Percentiles rank a stretch among this genome's conserved stretches.
Evolutionary conservation across 1,284 basidiomycete species (phyloP).

Genomic region (Hypsizygus ulmarius): DNA sequence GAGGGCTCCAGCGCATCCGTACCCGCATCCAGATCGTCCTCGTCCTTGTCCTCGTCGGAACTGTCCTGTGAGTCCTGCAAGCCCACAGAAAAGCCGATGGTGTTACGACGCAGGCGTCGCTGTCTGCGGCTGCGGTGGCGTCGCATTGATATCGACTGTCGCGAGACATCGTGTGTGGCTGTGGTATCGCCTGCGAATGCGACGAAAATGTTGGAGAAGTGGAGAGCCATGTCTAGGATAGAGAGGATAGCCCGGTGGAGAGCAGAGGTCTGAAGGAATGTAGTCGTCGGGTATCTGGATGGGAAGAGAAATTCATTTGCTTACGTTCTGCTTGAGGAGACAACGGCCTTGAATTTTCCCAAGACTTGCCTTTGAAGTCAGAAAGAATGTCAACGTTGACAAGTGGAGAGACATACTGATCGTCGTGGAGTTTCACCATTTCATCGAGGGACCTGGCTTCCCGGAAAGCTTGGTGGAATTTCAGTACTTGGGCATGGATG

Average conservation of each 20-base stretch:
- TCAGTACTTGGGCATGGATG: conserved; percentile 57
- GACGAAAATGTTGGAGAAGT: conserved; percentile 63
- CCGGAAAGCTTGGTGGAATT: conserved; percentile 57
- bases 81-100: conserved; percentile 59
- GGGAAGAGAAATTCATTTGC: conserved; percentile 20
- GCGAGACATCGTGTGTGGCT: conserved; percentile 56
- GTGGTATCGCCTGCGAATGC: conserved; percentile 58
- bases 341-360: conserved; percentile 62
- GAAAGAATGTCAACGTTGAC: conserved; percentile 5
- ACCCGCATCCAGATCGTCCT: conserved; percentile 28
- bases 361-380: conserved; percentile 44
- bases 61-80: conserved; percentile 40
- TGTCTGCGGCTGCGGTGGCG: conserved; percentile 61
- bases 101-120: conserved; percentile 48
- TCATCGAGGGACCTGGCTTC: conserved; percentile 67
- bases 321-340: conserved; percentile 64
- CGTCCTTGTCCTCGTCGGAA: conserved; percentile 43
- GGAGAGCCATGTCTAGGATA: conserved; percentile 71
- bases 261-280: conserved; percentile 49
- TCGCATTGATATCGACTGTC: conserved; percentile 50
- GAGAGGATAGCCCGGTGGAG: conserved; percentile 64
- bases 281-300: conserved; percentile 1
- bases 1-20: conserved; percentile 37
- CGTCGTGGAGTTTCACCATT: conserved; percentile 69
- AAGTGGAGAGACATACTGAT: conserved; percentile 54